A percentile compares a stretch with the other conserved stretches of the same genome.
Conservation (phyloP, 768 basidiomycete species). For the Suillus hirtellus region DNA sequence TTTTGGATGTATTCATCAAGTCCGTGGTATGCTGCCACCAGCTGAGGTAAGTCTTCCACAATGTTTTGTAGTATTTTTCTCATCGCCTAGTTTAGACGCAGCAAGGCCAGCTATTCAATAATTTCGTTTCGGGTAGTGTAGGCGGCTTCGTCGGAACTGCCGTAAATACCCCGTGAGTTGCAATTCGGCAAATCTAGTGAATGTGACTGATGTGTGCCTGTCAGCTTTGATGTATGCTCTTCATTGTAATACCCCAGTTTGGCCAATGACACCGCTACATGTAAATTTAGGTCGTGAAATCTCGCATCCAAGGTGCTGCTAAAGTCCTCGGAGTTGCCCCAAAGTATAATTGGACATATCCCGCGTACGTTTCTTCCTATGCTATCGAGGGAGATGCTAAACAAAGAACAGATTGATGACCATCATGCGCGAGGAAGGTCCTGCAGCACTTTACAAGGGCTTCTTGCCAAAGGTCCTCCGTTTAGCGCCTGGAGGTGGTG, state of each 20-base stretch:
- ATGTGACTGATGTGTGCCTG: slow-evolving; percentile 10
- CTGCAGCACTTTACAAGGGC: slow-evolving; percentile 87
- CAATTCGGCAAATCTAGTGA: slow-evolving; percentile 7
- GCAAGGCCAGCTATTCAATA: slow-evolving; percentile 78
- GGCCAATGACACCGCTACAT: not conserved
- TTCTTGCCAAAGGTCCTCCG: slow-evolving; percentile 95
- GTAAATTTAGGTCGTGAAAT: slow-evolving; percentile 80
- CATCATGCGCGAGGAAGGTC: slow-evolving; percentile 86
- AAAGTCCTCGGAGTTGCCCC: slow-evolving; percentile 68
- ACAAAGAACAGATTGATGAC: slow-evolving; percentile 50
- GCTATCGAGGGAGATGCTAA: not conserved
- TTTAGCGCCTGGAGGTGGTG: slow-evolving; percentile 93
- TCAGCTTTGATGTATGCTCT: slow-evolving; percentile 48
- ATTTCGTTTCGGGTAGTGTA: slow-evolving; percentile 86
- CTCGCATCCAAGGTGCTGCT: slow-evolving; percentile 82
- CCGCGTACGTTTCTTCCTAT: slow-evolving; percentile 48
- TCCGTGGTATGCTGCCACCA: slow-evolving; percentile 77
- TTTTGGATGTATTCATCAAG: slow-evolving; percentile 90
- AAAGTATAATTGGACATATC: slow-evolving; percentile 96
- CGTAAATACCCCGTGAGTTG: slow-evolving; percentile 84
- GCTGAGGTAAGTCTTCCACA: slow-evolving; percentile 59
- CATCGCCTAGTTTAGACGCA: slow-evolving; percentile 45
- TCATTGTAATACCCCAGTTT: not conserved
- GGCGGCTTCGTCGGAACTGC: slow-evolving; percentile 91
- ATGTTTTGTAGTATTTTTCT: not conserved